These are phyloP conservation scores for Arxiozyma telluris DNA, from an alignment of 1,139 yeast species.

Conservation along the genomic window DNA sequence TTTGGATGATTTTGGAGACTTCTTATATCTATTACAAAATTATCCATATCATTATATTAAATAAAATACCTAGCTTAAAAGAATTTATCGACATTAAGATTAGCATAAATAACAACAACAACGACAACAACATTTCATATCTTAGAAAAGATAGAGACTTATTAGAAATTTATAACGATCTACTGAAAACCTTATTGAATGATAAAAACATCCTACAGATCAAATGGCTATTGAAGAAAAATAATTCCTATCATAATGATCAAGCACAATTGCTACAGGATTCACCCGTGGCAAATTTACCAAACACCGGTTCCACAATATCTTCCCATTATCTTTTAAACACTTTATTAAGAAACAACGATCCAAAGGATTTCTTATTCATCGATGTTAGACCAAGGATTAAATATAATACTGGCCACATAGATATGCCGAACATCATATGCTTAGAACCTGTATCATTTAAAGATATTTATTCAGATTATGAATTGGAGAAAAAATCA, in stretches of 20 bases:
- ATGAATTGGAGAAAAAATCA: slow-evolving; percentile 51
- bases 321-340: slow-evolving; percentile 21
- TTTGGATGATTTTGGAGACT: slow-evolving; percentile 14
- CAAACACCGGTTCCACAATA: slow-evolving; percentile 10
- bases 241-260: slow-evolving; percentile 3
- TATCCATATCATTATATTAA: slow-evolving; percentile 23
- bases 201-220: slow-evolving; percentile 23
- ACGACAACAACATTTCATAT: not conserved
- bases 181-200: slow-evolving; percentile 22
- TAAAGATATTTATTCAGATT: slow-evolving; percentile 41
- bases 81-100: slow-evolving; percentile 20
- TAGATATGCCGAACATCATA: slow-evolving; percentile 44
- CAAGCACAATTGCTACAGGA: not conserved
- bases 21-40: slow-evolving; percentile 31
- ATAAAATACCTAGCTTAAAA: slow-evolving; percentile 20
- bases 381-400: slow-evolving; percentile 59
- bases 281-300: not conserved
- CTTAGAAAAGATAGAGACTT: slow-evolving; percentile 18
- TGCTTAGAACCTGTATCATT: slow-evolving; percentile 65
- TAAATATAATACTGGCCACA: slow-evolving; percentile 52
- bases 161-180: slow-evolving; percentile 26
- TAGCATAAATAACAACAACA: slow-evolving; percentile 1
- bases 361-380: slow-evolving; percentile 34
- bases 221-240: slow-evolving; percentile 19
- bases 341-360: slow-evolving; percentile 14